phyloP scores from a whole-genome alignment of 331 rosid genomes.

The Stylosanthes scabra region DNA sequence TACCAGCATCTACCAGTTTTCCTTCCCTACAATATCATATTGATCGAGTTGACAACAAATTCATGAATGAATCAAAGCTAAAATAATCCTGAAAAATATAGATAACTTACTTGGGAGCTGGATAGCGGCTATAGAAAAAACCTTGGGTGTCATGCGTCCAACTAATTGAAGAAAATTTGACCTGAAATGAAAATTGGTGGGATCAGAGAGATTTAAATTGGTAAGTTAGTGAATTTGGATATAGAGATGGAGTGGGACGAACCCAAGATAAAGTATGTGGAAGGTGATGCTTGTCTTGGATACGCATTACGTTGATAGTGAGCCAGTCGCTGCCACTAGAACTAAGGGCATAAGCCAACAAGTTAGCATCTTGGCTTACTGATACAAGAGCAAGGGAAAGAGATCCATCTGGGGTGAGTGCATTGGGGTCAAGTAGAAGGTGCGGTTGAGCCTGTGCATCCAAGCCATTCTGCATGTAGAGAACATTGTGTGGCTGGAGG shows the following conservation, averaged over 20 bases:
- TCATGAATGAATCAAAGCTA: not conserved
- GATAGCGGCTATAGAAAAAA: conserved; percentile 85
- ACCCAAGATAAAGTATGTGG: conserved; percentile 86
- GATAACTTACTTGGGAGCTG: conserved; percentile 72
- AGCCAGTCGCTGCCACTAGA: conserved; percentile 89
- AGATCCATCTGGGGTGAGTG: conserved; percentile 75
- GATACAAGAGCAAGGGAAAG: conserved; percentile 58
- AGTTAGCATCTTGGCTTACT: conserved; percentile 68
- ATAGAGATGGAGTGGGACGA: conserved; percentile 38
- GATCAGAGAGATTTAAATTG: no score
- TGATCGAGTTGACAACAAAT: not conserved
- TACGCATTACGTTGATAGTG: conserved; percentile 61
- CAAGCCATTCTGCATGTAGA: conserved; percentile 72
- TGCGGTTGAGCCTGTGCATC: conserved; percentile 51
- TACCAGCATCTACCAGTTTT: conserved; percentile 78
- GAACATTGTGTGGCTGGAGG: conserved; percentile 81
- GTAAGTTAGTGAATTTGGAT: not conserved
- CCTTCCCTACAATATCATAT: conserved; percentile 58
- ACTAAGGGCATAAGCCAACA: conserved; percentile 81
- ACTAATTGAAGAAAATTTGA: conserved; percentile 75
- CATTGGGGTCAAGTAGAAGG: conserved; percentile 51
- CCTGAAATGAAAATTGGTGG: conserved; percentile 47
- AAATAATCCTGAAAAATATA: conserved; percentile 1
- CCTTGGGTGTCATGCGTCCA: conserved; percentile 93
- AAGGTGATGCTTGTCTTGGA: conserved; percentile 58